These are phyloP conservation scores for Phytophthora fragariaefolia DNA, from an alignment of 352 stramenopile genomes.

Conservation along the genomic window DNA sequence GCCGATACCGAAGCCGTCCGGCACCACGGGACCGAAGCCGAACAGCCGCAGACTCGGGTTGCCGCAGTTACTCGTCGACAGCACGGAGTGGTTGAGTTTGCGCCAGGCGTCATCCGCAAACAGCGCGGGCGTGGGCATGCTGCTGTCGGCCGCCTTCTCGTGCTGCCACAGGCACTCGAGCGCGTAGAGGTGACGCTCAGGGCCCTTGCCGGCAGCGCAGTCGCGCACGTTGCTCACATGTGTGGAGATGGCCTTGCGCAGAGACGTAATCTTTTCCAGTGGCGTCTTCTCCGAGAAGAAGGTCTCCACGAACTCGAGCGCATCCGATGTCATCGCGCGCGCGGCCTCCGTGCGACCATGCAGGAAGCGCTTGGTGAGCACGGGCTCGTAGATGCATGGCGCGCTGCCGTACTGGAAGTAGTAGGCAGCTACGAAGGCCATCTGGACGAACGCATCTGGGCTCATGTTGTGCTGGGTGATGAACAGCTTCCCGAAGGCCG, in stretches of 20 bases:
- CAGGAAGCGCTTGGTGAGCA: conserved; percentile 95
- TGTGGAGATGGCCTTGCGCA: conserved; percentile 83
- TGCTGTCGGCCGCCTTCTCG: conserved; percentile 47
- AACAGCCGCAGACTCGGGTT: conserved; percentile 95
- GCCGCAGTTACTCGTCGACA: conserved; percentile 97
- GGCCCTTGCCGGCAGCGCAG: conserved; percentile 89
- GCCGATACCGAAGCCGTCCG: conserved; percentile 96
- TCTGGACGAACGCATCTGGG: conserved; percentile 96
- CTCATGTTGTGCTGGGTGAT: conserved; percentile 93
- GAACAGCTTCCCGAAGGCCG: conserved; percentile 89
- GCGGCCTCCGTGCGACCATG: conserved; percentile 96
- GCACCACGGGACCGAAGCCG: conserved; percentile 93
- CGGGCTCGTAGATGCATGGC: conserved; percentile 94
- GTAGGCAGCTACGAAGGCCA: conserved; percentile 95
- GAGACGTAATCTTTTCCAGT: conserved; percentile 91
- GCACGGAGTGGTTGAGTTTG: conserved; percentile 94
- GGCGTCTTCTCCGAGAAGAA: conserved; percentile 84
- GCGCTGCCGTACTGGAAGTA: conserved; percentile 92
- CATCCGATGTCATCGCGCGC: conserved; percentile 91
- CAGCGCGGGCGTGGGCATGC: conserved; percentile 65
- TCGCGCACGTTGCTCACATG: conserved; percentile 93
- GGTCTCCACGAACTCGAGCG: conserved; percentile 87
- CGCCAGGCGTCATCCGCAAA: conserved; percentile 91
- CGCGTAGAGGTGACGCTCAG: conserved; percentile 95
- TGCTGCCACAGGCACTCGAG: conserved; percentile 91